Conservation (phyloP, 2,329 filamentous ascomycete genomes). For the Xylariales sp. region DNA sequence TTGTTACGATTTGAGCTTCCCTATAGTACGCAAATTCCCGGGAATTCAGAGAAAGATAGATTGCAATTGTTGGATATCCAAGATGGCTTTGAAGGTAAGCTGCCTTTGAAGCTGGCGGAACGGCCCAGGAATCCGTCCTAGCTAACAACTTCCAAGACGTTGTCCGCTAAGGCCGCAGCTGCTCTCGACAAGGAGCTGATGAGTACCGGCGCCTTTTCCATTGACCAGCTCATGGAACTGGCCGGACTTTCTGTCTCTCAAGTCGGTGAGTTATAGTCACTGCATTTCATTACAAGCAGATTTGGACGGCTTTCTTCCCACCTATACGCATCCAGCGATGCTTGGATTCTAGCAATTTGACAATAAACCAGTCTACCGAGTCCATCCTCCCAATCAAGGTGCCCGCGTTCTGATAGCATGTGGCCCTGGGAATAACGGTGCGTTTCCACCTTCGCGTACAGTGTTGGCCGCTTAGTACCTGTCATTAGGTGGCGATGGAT, state of each 20-base stretch:
- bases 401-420: constrained; percentile 80
- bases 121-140: too few relatives aligned
- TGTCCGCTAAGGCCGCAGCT: constrained; percentile 81
- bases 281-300: too few relatives aligned
- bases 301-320: too few relatives aligned
- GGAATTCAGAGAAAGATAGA: too few relatives aligned
- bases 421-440: constrained; percentile 73
- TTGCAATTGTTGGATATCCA: neutral
- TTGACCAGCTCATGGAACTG: constrained; percentile 96
- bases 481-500: constrained; percentile 92
- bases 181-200: constrained; percentile 93
- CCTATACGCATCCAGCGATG: too few relatives aligned
- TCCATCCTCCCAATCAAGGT: constrained; percentile 72
- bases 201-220: constrained; percentile 79
- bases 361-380: constrained; percentile 79
- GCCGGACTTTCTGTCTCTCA: constrained; percentile 91
- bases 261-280: constrained; percentile 53
- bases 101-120: too few relatives aligned
- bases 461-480: too few relatives aligned
- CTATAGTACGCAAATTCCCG: too few relatives aligned
- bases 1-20: too few relatives aligned
- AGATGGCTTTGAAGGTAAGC: constrained; percentile 6
- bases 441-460: too few relatives aligned
- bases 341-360: too few relatives aligned
- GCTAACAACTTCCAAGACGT: too few relatives aligned